These are phyloP conservation scores for Bruguiera hainesii DNA, from an alignment of 441 rosid genomes.

Conservation along the genomic window DNA sequence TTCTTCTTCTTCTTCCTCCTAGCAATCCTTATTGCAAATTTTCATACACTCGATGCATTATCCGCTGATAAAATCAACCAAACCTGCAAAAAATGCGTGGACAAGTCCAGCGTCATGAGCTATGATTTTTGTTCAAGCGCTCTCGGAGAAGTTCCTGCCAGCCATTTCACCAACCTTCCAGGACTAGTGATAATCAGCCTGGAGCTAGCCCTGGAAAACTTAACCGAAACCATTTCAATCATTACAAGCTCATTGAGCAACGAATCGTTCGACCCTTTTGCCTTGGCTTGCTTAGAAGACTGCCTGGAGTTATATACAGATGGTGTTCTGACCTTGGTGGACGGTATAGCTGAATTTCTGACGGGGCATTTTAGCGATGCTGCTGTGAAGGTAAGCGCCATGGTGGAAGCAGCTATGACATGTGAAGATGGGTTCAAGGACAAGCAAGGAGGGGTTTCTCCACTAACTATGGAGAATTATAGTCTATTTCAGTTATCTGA, in stretches of 20 bases:
- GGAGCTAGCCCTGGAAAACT: constrained; percentile 56
- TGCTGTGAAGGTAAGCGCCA: constrained; percentile 38
- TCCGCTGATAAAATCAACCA: constrained; percentile 31
- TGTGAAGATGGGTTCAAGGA: constrained; percentile 55
- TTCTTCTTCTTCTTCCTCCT: constrained; percentile 18
- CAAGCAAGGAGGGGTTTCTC: constrained; percentile 40
- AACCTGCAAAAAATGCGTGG: constrained; percentile 48
- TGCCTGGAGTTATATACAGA: constrained; percentile 44
- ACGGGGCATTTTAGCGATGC: constrained; percentile 30
- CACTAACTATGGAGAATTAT: constrained; percentile 36
- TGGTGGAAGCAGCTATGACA: constrained; percentile 42
- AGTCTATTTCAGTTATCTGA: constrained; percentile 45
- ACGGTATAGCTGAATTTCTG: constrained; percentile 41
- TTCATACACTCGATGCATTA: not conserved
- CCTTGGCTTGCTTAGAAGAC: constrained; percentile 36
- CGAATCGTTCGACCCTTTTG: constrained; percentile 25
- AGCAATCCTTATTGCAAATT: not conserved
- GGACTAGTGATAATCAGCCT: constrained; percentile 47
- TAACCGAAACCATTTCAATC: constrained; percentile 40
- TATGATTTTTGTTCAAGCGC: constrained; percentile 38
- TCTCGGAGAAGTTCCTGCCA: constrained; percentile 39
- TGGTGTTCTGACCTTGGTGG: constrained; percentile 36
- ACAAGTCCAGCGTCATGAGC: constrained; percentile 30
- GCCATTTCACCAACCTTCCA: constrained; percentile 40
- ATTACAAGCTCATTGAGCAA: constrained; percentile 28